Evolutionary conservation across 1,284 basidiomycete species (phyloP).

Genomic region (Ceratobasidium sp.): DNA sequence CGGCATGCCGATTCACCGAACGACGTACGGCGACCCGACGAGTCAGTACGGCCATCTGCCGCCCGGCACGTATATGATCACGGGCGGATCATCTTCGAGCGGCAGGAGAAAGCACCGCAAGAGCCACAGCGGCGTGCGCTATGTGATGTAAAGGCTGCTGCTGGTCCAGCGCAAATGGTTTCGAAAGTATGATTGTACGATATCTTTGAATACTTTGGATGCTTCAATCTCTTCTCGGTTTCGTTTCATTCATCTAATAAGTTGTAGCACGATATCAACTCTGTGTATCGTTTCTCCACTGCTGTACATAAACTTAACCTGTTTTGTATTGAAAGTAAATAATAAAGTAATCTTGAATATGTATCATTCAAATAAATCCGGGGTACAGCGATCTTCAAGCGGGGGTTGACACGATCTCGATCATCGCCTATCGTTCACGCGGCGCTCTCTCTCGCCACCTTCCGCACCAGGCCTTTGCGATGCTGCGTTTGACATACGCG

Average conservation of each 20-base stretch:
- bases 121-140: constrained; percentile 20
- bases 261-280: neutral
- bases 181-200: neutral
- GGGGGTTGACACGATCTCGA: too few species aligned
- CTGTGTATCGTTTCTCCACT: neutral
- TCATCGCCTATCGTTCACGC: too few species aligned
- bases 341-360: constrained; percentile 4
- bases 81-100: neutral
- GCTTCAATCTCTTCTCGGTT: neutral
- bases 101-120: constrained; percentile 16
- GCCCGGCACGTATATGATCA: constrained; percentile 37
- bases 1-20: constrained; percentile 12
- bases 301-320: constrained; percentile 13
- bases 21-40: constrained; percentile 22
- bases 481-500: too few species aligned
- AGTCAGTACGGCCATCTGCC: constrained; percentile 35
- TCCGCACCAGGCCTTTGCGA: too few species aligned
- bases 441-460: too few species aligned
- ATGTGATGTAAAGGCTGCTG: neutral
- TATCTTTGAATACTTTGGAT: constrained; percentile 10
- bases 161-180: constrained; percentile 1
- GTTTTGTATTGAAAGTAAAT: constrained; percentile 1
- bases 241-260: neutral
- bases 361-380: neutral
- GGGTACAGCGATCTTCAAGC: too few species aligned